A percentile compares a stretch with the other conserved stretches of the same genome.
Conservation (phyloP, 345 rosid genomes). For the Streptanthus diversifolius region DNA sequence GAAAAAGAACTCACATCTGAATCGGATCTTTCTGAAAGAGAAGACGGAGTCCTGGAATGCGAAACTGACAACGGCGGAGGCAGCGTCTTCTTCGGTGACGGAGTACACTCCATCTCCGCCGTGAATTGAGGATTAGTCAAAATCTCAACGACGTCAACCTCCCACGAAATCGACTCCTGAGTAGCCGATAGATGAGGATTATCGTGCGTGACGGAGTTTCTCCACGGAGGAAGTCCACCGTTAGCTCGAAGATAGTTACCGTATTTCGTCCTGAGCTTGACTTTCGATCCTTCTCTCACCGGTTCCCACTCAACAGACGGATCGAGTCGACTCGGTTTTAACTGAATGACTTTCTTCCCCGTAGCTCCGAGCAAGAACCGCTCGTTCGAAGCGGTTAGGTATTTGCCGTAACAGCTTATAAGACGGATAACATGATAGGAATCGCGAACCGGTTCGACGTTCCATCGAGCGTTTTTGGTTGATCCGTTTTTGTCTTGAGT, state of each 20-base stretch:
- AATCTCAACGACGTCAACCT: conserved; percentile 62
- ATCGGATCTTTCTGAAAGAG: conserved; percentile 42
- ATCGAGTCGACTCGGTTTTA: conserved; percentile 47
- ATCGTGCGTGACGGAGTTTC: conserved; percentile 77
- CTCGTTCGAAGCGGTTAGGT: conserved; percentile 78
- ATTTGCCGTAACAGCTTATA: conserved; percentile 61
- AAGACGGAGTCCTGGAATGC: conserved; percentile 46
- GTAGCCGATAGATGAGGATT: conserved; percentile 57
- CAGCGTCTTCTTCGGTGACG: conserved; percentile 12
- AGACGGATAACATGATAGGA: conserved; percentile 53
- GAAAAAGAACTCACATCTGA: conserved; percentile 60
- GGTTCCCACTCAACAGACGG: conserved; percentile 79
- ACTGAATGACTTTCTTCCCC: conserved; percentile 69
- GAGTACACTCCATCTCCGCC: conserved; percentile 5
- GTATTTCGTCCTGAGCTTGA: conserved; percentile 53
- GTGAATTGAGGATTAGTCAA: conserved; percentile 13
- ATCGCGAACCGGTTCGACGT: conserved; percentile 57
- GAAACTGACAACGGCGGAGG: conserved; percentile 27
- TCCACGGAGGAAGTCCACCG: conserved; percentile 72
- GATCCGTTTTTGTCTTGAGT: conserved; percentile 65
- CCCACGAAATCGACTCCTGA: conserved; percentile 71
- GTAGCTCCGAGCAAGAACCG: conserved; percentile 74
- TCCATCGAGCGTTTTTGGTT: conserved; percentile 59
- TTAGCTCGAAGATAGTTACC: conserved; percentile 73
- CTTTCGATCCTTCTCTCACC: conserved; percentile 44